Base-by-base conservation (phyloP, 768 basidiomycete species). In the Suillus weaverae region DNA sequence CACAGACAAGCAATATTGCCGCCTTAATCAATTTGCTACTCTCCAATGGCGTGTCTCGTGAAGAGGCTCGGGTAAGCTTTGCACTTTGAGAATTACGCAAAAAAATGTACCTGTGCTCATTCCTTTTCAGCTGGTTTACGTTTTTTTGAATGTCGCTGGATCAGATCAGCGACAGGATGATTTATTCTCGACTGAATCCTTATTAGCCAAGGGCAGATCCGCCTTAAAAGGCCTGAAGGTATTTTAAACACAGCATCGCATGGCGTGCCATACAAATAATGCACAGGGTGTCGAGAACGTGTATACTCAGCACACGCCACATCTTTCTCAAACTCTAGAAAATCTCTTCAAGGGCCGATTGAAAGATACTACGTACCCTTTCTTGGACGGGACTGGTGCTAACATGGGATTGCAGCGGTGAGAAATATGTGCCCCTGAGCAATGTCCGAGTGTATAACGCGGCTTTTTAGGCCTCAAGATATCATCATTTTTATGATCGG, bases 141-240 rank as follows among this genome's bases (percentile, higher is more conserved):
- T 93, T 18, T 84, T 96, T 66, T 78, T 99, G 64, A 97, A 97
- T 69, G 87, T 96, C 54, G 93, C 97, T 1, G 97, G 97, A 35
- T 88, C 92, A 13, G 97, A 99, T 73, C 95, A 98, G 69, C 88
- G 97, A 35, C 97, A 99, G 79, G 97, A 98, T 71, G 97, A 99
- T 76, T 80, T 99, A 33, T 99, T 98, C 74, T 94, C 93, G 53
- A 97, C 92, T 48, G 97, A 97, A 77, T 95, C 95, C 16, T 80
- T 99, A 57, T 87, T 99, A 67, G 94, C 94, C 2, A 91, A 95
- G 73, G 97, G 97, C 3, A 89, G 95, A 62, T 95, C 93, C 36
- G 97, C 96, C 0, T 75, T 99, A 70, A 98, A 98, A 73, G 97
- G 97, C 7, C 81, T 99, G 55, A 97, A 97, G 85, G 94, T 94